These are phyloP conservation scores for Mycotypha africana DNA, from an alignment of 371 early-diverging fungal species.

Conservation along the genomic window DNA sequence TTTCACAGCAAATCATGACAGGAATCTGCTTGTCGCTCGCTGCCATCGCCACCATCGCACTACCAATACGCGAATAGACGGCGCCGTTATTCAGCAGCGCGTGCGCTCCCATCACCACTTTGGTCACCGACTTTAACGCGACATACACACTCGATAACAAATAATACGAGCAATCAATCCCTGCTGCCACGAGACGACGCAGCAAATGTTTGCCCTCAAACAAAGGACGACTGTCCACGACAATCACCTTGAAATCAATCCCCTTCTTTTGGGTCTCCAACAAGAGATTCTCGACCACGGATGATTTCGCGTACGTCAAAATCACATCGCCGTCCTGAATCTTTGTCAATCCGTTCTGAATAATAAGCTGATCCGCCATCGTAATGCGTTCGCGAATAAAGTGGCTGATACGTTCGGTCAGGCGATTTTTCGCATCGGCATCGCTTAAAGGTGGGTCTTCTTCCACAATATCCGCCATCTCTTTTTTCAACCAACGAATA, in stretches of 20 bases:
- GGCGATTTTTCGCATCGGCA: conserved; percentile 51
- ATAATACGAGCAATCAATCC: conserved; percentile 76
- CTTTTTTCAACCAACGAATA: conserved; percentile 87
- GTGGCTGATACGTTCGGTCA: conserved; percentile 74
- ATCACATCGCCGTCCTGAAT: conserved; percentile 94
- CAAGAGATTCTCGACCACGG: conserved; percentile 75
- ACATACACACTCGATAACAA: conserved; percentile 63
- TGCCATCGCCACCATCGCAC: conserved; percentile 88
- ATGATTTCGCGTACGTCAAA: conserved; percentile 85
- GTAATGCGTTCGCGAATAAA: conserved; percentile 91
- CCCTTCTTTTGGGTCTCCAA: conserved; percentile 72
- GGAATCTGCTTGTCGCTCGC: conserved; percentile 88
- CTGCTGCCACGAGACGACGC: conserved; percentile 56
- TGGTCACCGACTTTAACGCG: conserved; percentile 82
- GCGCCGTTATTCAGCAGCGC: conserved; percentile 92
- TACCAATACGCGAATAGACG: conserved; percentile 88
- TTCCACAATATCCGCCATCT: conserved; percentile 64
- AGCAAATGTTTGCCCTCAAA: conserved; percentile 80
- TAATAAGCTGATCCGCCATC: conserved; percentile 78
- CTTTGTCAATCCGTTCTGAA: conserved; percentile 75
- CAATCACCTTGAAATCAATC: conserved; percentile 86
- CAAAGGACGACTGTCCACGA: conserved; percentile 88
- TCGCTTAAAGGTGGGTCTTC: conserved; percentile 67
- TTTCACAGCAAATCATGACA: conserved; percentile 94
- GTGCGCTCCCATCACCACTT: conserved; percentile 92